Evolutionary conservation across 805 yeast genomes (phyloP).

Genomic region (Metschnikowia bowlesiae): DNA sequence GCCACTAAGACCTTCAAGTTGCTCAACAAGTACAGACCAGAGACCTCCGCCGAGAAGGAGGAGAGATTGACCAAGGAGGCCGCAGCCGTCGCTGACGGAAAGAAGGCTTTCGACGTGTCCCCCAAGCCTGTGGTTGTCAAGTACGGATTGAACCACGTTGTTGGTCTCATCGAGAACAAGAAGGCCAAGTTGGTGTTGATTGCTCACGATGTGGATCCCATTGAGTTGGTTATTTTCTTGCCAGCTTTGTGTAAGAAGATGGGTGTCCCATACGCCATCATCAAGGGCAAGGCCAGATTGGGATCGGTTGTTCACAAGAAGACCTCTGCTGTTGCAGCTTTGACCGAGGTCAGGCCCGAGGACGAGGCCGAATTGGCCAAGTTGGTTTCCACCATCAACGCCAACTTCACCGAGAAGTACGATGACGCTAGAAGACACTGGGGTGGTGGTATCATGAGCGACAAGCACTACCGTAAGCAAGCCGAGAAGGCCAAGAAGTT

Average conservation of each 20-base stretch:
- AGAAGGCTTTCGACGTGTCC: conserved; percentile 93
- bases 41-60: conserved; percentile 95
- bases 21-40: conserved; percentile 99
- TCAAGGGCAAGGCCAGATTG: conserved; percentile 98
- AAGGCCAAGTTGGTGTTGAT: conserved; percentile 95
- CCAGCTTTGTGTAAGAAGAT: conserved; percentile 99
- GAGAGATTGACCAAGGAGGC: conserved; percentile 99
- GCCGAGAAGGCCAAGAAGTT: conserved; percentile 69
- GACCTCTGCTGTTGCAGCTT: conserved; percentile 95
- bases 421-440: conserved; percentile 97
- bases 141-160: conserved; percentile 99
- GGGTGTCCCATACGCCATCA: conserved; percentile 99
- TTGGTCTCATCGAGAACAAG: conserved; percentile 95
- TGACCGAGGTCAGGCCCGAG: conserved; percentile 91
- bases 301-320: conserved; percentile 97
- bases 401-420: conserved; percentile 90
- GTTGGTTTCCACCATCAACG: conserved; percentile 86
- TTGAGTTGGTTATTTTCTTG: conserved; percentile 92
- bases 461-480: conserved; percentile 82
- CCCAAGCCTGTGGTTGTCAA: conserved; percentile 95
- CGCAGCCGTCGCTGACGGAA: conserved; percentile 97
- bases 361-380: conserved; percentile 94
- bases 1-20: conserved; percentile 96
- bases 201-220: conserved; percentile 99
- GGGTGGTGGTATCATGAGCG: conserved; percentile 99